These are phyloP conservation scores for Periglandula ipomoeae DNA, from an alignment of 2,329 filamentous ascomycete genomes.

Conservation along the genomic window DNA sequence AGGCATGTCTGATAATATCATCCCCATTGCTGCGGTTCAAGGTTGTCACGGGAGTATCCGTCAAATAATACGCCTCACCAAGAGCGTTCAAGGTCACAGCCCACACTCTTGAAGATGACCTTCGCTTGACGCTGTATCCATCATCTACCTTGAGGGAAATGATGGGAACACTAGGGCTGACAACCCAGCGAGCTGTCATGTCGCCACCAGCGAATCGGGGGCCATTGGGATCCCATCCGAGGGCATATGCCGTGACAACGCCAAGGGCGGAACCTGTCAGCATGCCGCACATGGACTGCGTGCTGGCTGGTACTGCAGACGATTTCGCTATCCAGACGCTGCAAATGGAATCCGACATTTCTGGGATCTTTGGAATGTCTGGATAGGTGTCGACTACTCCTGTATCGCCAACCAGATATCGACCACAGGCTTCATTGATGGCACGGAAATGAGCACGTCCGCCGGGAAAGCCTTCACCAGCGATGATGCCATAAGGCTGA, in stretches of 20 bases:
- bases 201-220: constrained; percentile 62
- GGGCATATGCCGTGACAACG: constrained; percentile 70
- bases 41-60: constrained; percentile 54
- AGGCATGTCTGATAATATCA: constrained; percentile 58
- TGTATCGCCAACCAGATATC: constrained; percentile 57
- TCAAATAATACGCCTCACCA: constrained; percentile 82
- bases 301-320: constrained; percentile 57
- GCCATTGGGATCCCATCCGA: constrained; percentile 51
- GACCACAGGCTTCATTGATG: constrained; percentile 64
- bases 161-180: constrained; percentile 90
- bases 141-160: constrained; percentile 78
- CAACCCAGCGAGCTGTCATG: constrained; percentile 77
- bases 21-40: constrained; percentile 39
- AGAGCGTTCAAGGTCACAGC: constrained; percentile 90
- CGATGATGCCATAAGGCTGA: constrained; percentile 71
- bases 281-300: constrained; percentile 71
- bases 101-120: constrained; percentile 66
- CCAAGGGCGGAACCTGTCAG: constrained; percentile 77
- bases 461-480: constrained; percentile 79
- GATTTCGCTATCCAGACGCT: constrained; percentile 89
- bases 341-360: constrained; percentile 61
- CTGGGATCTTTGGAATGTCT: constrained; percentile 69
- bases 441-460: constrained; percentile 73
- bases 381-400: constrained; percentile 52
- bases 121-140: constrained; percentile 63